Evolutionary conservation across 352 stramenopile genomes (phyloP).

Genomic region (Phytopythium litorale): DNA sequence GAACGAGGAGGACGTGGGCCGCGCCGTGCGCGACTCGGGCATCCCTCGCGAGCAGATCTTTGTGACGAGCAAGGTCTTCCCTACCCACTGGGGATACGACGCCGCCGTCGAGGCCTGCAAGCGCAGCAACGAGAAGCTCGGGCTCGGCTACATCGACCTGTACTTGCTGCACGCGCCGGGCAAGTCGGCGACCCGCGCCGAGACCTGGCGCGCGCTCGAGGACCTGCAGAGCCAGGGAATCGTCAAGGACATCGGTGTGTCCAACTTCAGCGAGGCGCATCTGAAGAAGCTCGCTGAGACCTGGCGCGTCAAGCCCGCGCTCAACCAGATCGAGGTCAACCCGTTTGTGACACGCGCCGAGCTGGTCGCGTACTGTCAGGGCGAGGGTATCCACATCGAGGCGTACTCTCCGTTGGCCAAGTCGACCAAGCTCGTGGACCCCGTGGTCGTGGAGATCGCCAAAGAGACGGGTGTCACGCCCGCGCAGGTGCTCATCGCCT

Average conservation of each 20-base stretch:
- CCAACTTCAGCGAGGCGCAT: constrained; percentile 79
- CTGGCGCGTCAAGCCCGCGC: constrained; percentile 36
- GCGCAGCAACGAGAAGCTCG: constrained; percentile 38
- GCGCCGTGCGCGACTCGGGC: constrained; percentile 50
- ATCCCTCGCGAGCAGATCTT: constrained; percentile 64
- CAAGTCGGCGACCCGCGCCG: constrained; percentile 14
- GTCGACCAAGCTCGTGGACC: constrained; percentile 24
- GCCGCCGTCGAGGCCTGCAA: constrained; percentile 38
- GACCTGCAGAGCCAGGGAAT: constrained; percentile 37
- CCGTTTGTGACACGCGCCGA: constrained; percentile 55
- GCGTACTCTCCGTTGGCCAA: constrained; percentile 45
- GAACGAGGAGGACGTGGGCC: constrained; percentile 79
- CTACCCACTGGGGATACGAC: constrained; percentile 52
- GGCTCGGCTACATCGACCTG: constrained; percentile 68
- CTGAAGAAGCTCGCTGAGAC: constrained; percentile 63
- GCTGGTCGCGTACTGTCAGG: constrained; percentile 41
- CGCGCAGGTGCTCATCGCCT: constrained; percentile 44
- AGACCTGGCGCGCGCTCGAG: constrained; percentile 38
- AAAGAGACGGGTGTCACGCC: constrained; percentile 16
- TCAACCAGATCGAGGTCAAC: constrained; percentile 79
- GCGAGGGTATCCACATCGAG: constrained; percentile 25
- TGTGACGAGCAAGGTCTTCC: constrained; percentile 70
- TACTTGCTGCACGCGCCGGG: constrained; percentile 62
- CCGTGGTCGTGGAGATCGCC: constrained; percentile 23
- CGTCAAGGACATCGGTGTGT: constrained; percentile 54